Base-by-base conservation (phyloP, 345 rosid genomes). In the Camelina hispida region DNA sequence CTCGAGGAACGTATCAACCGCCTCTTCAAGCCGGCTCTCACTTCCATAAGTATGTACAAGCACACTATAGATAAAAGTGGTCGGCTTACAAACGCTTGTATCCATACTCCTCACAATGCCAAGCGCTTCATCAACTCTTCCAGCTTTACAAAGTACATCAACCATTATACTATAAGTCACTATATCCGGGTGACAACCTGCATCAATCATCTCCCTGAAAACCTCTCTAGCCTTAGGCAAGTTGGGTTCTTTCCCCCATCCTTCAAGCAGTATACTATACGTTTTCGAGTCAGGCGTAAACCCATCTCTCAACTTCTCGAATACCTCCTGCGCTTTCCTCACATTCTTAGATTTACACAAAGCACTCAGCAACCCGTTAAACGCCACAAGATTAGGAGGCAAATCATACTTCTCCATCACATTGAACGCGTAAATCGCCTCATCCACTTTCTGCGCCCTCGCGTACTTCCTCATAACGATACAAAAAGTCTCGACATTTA, bases 181-280 rank as follows among this genome's bases (percentile, higher is more conserved):
- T 58, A 89, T 83, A 84, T 93, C 98, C 4, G 96, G 97, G 16
- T 78, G 28, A 64, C 97, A 93, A 34, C 94, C 93, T 15, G 56
- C 59, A 15, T 82, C 74, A 37, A 86, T 76, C 98, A 91, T 93
- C 66, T 88, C 96, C 63, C 81, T 63, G 61, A 88, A 93, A 68
- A 85, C 79, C 75, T 87, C 93, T 79, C 98, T 85, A 0, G 96
- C 96, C 82, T 86, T 93, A 4, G 94, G 93, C 68, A 93, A 80
- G 58, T 93, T 91, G 0, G 97, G 98, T 56, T 83, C 89, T 72
- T 82, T 91, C 22, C 97, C 98, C 98, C 98, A 93, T 25, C 96
- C 98, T 18, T 84, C 93, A 77, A 91, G 77, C 87, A 93, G 71
- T 79, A 93, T 89, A 62, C 97, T 93, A 74, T 84, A 93, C 5